Evolutionary conservation across 2,329 filamentous ascomycete genomes (phyloP).

Genomic region (Parastagonospora nodorum): DNA sequence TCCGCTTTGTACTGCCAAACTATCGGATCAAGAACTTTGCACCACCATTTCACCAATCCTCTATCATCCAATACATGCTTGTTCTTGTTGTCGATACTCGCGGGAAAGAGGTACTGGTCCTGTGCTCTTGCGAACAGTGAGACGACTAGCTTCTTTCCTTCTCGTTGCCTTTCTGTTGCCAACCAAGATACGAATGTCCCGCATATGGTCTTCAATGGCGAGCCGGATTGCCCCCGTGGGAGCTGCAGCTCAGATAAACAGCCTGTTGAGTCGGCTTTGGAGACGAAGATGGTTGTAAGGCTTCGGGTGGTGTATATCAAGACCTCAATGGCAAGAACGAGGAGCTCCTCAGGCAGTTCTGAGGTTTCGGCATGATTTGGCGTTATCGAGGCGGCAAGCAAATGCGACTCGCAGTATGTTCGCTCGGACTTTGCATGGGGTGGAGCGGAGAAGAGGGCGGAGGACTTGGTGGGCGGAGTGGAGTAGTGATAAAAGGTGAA

Average conservation of each 20-base stretch:
- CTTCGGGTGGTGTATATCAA: conserved; percentile 80
- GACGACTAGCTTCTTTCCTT: conserved; percentile 71
- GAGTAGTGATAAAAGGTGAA: conserved; percentile 86
- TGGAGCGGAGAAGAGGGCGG: conserved; percentile 78
- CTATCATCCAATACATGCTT: conserved; percentile 95
- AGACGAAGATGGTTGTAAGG: conserved; percentile 88
- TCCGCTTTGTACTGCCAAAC: conserved; percentile 58
- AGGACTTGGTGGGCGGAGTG: conserved; percentile 75
- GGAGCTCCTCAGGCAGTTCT: conserved; percentile 55
- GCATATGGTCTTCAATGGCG: conserved; percentile 75
- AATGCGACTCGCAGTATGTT: conserved; percentile 89
- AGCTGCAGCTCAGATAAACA: conserved; percentile 72
- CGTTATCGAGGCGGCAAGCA: conserved; percentile 63
- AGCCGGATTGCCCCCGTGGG: conserved; percentile 55
- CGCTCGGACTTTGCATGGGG: conserved; percentile 72
- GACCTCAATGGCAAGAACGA: conserved; percentile 85
- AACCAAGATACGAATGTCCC: conserved; percentile 78
- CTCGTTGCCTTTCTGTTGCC: conserved; percentile 67
- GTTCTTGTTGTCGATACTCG: conserved; percentile 78
- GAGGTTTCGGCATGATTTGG: conserved; percentile 32
- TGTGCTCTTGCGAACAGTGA: conserved; percentile 93
- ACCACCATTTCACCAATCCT: conserved; percentile 95
- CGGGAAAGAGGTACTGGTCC: conserved; percentile 92
- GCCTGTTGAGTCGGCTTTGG: conserved; percentile 96
- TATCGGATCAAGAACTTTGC: conserved; percentile 79